Percentiles rank a stretch among this genome's conserved stretches.
Evolutionary conservation across 768 basidiomycete species (phyloP).

Genomic region (Kondoa malvinella): DNA sequence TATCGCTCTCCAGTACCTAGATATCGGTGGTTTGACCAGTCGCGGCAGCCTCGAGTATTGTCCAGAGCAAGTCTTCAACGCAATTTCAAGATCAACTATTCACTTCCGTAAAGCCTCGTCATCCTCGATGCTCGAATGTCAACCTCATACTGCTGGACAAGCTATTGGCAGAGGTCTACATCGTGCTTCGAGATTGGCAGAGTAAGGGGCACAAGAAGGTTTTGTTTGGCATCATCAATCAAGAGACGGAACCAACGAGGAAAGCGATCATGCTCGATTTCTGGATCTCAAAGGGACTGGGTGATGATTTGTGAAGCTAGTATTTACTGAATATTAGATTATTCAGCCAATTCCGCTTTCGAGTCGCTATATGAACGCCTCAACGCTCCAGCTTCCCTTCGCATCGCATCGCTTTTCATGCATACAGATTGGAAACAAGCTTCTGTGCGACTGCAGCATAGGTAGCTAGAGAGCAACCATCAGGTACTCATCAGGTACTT

Average conservation of each 20-base stretch:
- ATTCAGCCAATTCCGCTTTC: too few species aligned
- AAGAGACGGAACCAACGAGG: background rate
- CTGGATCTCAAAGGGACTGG: background rate
- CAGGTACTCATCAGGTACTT: too few species aligned
- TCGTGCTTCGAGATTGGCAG: background rate
- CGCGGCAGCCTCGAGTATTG: background rate
- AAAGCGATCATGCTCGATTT: background rate
- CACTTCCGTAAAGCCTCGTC: background rate
- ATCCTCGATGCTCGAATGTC: background rate
- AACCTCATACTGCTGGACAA: background rate
- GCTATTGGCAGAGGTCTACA: background rate
- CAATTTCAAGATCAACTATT: background rate
- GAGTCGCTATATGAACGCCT: too few species aligned
- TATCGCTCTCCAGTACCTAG: too few species aligned
- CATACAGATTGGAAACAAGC: too few species aligned
- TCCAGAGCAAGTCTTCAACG: background rate
- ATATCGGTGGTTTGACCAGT: too few species aligned
- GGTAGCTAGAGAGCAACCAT: too few species aligned
- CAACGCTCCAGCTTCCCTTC: too few species aligned
- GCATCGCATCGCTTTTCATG: too few species aligned
- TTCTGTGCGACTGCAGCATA: too few species aligned
- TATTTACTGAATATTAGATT: too few species aligned
- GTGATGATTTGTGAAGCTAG: background rate
- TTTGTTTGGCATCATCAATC: background rate
- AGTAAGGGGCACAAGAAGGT: background rate